Evolutionary conservation across 805 yeast genomes (phyloP), one percentile per base, ranked within the genome.

Genomic region (Blastobotrys terrestris): DNA sequence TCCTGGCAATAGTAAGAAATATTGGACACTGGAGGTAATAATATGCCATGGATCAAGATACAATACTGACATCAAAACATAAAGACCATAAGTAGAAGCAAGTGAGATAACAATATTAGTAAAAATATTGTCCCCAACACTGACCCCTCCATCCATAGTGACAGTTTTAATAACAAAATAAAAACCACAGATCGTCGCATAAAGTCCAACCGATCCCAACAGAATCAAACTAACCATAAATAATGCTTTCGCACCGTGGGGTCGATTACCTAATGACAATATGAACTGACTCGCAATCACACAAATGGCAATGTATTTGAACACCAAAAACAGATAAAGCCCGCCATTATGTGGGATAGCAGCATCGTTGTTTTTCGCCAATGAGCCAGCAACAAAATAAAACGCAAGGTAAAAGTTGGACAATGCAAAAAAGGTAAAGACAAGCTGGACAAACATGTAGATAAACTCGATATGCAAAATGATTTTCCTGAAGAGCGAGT

Each of bases 21-120:
- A 92, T 68, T 92, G 99, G 3, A 83, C 52, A 0, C 95, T 83
- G 46, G 96, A 88, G 1, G 97, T 85, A 42, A 94, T 48, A 66
- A 92, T 81, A 66, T 94, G 99, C 97, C 98, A 92, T 62, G 98
- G 98, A 64, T 92, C 98, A 66, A 92, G 67, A 68, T 91, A 92
- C 52, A 92, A 67, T 46, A 92, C 58, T 4, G 97, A 90, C 80
- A 87, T 85, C 58, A 90, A 66, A 0, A 81, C 77, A 65, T 94
- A 94, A 43, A 92, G 73, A 3, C 98, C 99, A 65, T 91, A 91
- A 0, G 99, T 94, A 31, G 98, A 89, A 11, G 85, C 74, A 61
- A 94, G 66, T 1, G 97, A 87, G 3, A 94, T 82, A 45, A 92
- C 84, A 53, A 94, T 83, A 58, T 91, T 87, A 39, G 72, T 60